Base-by-base conservation (phyloP, 345 rosid genomes). In the Syzygium aromaticum region DNA sequence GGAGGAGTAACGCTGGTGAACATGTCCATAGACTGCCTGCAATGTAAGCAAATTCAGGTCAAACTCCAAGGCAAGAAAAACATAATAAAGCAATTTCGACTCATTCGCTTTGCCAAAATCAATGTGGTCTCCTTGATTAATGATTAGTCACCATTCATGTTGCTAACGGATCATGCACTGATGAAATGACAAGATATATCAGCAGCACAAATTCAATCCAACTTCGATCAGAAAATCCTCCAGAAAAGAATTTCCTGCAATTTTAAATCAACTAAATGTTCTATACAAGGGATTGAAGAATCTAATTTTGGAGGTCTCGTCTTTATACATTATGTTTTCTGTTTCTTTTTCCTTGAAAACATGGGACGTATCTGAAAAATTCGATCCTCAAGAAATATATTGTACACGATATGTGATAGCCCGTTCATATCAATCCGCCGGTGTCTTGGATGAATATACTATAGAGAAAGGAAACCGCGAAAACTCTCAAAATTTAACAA, bases 1-100 rank as follows among this genome's bases (percentile, higher is more conserved):
- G 94, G 94, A 87, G 95, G 93, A 19, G 93, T 91, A 84, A 92
- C 89, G 57, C 92, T 87, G 12, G 91, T 89, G 43, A 92, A 84
- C 92, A 94, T 88, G 88, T 94, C 96, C 91, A 94, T 92, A 17
- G 99, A 95, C 77, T 86, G 89, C 90, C 94, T 94, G 92, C 89
- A 84, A 51, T 61, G 23, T 64, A 84, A 12, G 51, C 61, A 82
- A 22, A 59, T 89, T 86, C 25, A 86, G 82, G 82, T 19, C 82
- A 73, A 38, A 27, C 49, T 73, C 30, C 38, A 51, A 22, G 23
- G 40, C 30, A 22, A 85, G 53, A 22, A 25, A 40, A 57, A 40
- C 49, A 5, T 11, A 56, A 33, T 1, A 61, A 15, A 77, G 16
- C 52, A 52, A 85, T 33, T 15, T 51, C 14, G 85, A 86, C 11